Base-by-base conservation (phyloP, 805 yeast genomes). In the Torulaspora quercuum region DNA sequence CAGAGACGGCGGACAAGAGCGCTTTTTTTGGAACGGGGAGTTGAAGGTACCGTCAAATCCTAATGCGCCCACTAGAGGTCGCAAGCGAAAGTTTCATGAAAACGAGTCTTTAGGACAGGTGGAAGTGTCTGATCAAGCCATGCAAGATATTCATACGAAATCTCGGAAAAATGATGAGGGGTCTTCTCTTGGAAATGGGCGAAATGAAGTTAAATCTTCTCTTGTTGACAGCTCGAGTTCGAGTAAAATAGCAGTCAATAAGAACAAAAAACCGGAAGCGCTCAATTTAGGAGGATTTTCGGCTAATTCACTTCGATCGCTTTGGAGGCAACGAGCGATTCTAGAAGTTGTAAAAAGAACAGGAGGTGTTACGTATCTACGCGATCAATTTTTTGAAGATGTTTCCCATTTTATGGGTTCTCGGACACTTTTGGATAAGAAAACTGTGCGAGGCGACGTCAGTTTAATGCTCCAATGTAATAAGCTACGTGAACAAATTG, bases 381-480 rank as follows among this genome's bases (percentile, higher is more conserved):
- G 73, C n/a, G 52, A 48, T 10, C 59, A 53, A 7, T 60, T 79
- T 22, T 52, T 64, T 24, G 64, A 61, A 7, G 55, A 50, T 4
- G 46, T 79, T 1, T 66, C 75, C n/a, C 65, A 61, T 3, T 47
- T 44, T 11, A 45, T 72, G 44, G 70, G 69, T 0, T 64, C 72
- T 9, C 57, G 56, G 1, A 64, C 62, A 3, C 33, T 51, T 7
- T 30, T 78, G 11, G 89, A 82, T 46, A 68, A 74, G 21, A 70
- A 69, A 35, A 82, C 89, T 0, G 49, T 75, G 8, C 49, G 53
- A 5, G 67, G 70, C 5, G 81, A 75, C 44, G 61, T 73, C 0
- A 44, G 48, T 1, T 33, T 50, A 22, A 44, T 61, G 49, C 40
- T 52, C 3, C 33, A 53, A 25, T 43, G 45, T 29, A 40, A 44